Percentiles rank a stretch among this genome's conserved stretches.
Conservation (phyloP, 768 basidiomycete species). For the Leccinum subtestaceum region DNA sequence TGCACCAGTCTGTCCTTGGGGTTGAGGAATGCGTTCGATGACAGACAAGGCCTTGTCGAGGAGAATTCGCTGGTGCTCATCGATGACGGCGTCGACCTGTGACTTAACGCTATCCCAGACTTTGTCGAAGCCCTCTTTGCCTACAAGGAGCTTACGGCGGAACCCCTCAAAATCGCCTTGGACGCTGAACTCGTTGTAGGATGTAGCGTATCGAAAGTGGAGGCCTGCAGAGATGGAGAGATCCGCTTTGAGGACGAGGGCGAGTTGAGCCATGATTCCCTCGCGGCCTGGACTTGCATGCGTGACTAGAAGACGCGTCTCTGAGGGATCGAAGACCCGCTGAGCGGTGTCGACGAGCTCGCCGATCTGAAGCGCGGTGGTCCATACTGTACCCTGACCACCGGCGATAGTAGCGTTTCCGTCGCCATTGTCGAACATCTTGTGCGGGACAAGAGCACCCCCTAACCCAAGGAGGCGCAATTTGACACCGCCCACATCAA, state of each 20-base stretch:
- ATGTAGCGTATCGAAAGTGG: conserved; percentile 95
- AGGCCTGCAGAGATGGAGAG: conserved; percentile 91
- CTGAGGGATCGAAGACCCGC: conserved; percentile 86
- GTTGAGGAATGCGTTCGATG: conserved; percentile 71
- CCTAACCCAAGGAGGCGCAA: conserved; percentile 94
- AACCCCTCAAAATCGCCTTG: conserved; percentile 88
- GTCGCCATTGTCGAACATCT: conserved; percentile 92
- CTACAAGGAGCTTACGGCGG: conserved; percentile 70
- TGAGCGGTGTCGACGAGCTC: conserved; percentile 98
- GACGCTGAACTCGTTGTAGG: conserved; percentile 96
- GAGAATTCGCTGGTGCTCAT: conserved; percentile 83
- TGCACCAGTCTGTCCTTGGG: conserved; percentile 36
- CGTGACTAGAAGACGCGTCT: conserved; percentile 90
- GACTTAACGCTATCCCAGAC: conserved; percentile 94
- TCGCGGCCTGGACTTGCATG: conserved; percentile 93
- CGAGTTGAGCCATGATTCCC: conserved; percentile 88
- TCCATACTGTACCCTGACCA: conserved; percentile 98
- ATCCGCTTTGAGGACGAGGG: conserved; percentile 89
- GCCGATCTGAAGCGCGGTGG: conserved; percentile 94
- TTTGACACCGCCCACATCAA: conserved; percentile 92
- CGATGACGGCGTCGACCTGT: conserved; percentile 90
- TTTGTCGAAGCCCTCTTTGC: conserved; percentile 81
- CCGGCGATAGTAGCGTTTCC: conserved; percentile 97
- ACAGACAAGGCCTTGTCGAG: conserved; percentile 89
- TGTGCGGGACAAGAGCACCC: conserved; percentile 92